A percentile compares a stretch with the other conserved stretches of the same genome.
phyloP scores from a whole-genome alignment of 805 yeast genomes.

The Gaillardinia entomophila region DNA sequence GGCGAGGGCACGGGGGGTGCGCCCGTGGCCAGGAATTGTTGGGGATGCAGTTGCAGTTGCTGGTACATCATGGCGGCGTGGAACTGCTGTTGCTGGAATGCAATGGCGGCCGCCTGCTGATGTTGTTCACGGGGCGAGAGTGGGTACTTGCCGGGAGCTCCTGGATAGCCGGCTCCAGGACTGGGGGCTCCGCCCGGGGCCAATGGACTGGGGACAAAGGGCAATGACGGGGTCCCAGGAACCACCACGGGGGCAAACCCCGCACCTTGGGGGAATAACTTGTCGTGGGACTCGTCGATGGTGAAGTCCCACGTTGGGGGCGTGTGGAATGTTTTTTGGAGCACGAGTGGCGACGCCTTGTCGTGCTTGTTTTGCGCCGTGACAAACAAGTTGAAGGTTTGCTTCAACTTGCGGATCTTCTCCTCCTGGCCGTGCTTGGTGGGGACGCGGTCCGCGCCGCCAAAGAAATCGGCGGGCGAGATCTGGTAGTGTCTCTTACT shows the following conservation, averaged over 20 bases:
- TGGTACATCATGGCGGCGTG: slow-evolving; percentile 36
- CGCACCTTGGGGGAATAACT: slow-evolving; percentile 40
- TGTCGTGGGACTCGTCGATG: slow-evolving; percentile 50
- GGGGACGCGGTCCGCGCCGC: slow-evolving; percentile 33
- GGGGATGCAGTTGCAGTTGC: slow-evolving; percentile 16
- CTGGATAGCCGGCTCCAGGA: slow-evolving; percentile 12
- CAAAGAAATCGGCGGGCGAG: slow-evolving; percentile 38
- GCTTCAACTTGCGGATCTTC: slow-evolving; percentile 31
- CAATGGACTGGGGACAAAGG: slow-evolving; percentile 28
- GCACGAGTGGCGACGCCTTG: slow-evolving; percentile 16
- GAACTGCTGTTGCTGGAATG: slow-evolving; percentile 32
- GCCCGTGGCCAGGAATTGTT: slow-evolving; percentile 20
- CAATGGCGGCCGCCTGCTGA: slow-evolving; percentile 22
- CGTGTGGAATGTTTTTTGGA: slow-evolving; percentile 64
- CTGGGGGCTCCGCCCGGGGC: slow-evolving; percentile 14
- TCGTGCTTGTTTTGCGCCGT: slow-evolving; percentile 33
- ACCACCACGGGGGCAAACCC: slow-evolving; percentile 10
- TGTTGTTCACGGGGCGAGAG: slow-evolving; percentile 27
- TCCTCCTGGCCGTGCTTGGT: slow-evolving; percentile 29
- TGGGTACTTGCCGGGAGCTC: slow-evolving; percentile 7
- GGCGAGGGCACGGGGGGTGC: slow-evolving; percentile 31
- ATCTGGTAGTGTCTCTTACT: slow-evolving; percentile 31
- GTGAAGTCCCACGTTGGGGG: slow-evolving; percentile 75
- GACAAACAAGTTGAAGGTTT: slow-evolving; percentile 48
- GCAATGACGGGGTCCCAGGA: slow-evolving; percentile 11